phyloP scores from a whole-genome alignment of 2,329 filamentous ascomycete genomes.

The Aspergillus uvarum region DNA sequence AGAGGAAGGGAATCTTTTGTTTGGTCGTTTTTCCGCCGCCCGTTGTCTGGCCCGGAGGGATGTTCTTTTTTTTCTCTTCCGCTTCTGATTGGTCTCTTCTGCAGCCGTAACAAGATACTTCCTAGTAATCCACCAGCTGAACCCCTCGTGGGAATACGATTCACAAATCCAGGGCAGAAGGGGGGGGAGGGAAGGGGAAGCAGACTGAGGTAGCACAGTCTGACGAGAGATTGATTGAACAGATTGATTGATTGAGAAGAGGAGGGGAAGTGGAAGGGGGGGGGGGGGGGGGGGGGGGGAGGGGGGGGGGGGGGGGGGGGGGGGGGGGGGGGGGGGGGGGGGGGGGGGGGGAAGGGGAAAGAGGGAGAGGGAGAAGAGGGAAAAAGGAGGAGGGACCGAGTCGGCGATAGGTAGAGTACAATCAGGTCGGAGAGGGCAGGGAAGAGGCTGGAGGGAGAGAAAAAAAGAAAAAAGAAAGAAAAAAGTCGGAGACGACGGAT shows the following conservation, averaged over 20 bases:
- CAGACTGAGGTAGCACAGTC: not conserved
- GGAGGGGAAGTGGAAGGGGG: not conserved
- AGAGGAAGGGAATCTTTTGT: not conserved
- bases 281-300: not conserved
- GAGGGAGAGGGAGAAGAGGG: not conserved
- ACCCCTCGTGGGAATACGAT: not conserved
- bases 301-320: not conserved
- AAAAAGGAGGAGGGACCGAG: not conserved
- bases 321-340: not conserved
- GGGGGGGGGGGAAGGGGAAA: not conserved
- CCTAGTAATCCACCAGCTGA: not conserved
- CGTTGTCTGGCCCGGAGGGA: not conserved
- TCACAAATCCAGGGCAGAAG: not conserved
- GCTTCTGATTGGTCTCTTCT: constrained; percentile 3
- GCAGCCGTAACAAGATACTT: constrained; percentile 1
- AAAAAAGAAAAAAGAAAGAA: too few relatives aligned
- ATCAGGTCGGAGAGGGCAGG: too few relatives aligned
- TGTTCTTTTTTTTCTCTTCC: constrained; percentile 4
- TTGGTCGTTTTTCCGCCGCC: not conserved
- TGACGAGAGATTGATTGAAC: not conserved
- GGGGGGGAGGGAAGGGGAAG: too few relatives aligned
- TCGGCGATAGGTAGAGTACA: not conserved
- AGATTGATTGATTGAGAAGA: not conserved
- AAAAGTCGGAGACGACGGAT: too few relatives aligned
- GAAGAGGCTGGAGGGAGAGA: too few relatives aligned